phyloP scores from a whole-genome alignment of 257 asterid species.

The Jacaranda copaia region DNA sequence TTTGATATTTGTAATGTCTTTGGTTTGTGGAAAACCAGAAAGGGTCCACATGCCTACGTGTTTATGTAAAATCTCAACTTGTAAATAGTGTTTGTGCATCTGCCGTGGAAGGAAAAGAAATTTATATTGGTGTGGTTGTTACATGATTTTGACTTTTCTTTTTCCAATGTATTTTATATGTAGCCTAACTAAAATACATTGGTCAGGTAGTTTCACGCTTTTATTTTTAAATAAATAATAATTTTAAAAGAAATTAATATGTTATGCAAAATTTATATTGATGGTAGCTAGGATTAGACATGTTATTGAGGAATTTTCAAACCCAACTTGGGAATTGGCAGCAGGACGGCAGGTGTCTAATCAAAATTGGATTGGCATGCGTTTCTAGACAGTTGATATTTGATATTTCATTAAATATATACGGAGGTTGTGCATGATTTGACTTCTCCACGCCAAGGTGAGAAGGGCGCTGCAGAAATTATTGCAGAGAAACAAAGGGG shows the following conservation, averaged over 20 bases:
- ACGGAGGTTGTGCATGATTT: not conserved
- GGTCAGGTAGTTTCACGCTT: too few species aligned
- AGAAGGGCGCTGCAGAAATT: not conserved
- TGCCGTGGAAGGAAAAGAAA: not conserved
- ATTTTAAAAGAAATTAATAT: too few species aligned
- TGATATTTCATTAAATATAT: not conserved
- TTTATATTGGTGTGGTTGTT: not conserved
- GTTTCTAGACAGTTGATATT: not conserved
- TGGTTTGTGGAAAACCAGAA: constrained; percentile 46
- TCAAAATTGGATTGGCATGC: not conserved
- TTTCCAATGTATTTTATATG: not conserved
- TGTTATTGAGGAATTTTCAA: too few species aligned
- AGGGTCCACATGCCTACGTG: constrained; percentile 26
- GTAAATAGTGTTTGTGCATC: constrained; percentile 26
- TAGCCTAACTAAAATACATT: too few species aligned
- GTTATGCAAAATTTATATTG: too few species aligned
- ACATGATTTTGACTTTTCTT: not conserved
- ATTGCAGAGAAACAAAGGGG: not conserved
- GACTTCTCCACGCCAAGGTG: not conserved
- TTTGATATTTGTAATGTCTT: constrained; percentile 6
- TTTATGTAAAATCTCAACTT: constrained; percentile 3
- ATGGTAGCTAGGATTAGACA: too few species aligned
- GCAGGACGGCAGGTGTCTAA: too few species aligned
- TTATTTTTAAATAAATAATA: too few species aligned
- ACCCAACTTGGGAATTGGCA: too few species aligned